Base-by-base conservation (phyloP, 306 rosid species). In the Sphenostylis stenocarpa region DNA sequence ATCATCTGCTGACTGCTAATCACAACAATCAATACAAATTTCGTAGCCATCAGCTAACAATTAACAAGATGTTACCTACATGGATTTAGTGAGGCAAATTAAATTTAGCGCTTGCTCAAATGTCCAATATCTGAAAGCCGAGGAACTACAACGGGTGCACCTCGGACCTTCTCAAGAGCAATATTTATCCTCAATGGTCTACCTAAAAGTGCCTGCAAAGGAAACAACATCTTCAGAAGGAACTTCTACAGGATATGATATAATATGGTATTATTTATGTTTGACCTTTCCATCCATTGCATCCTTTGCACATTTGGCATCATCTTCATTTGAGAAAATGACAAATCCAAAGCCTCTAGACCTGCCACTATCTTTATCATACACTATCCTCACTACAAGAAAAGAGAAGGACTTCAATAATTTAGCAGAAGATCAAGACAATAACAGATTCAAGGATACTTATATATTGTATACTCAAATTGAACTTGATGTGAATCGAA, bases 281-380 rank as follows among this genome's bases (percentile, higher is more conserved):
- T 76, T 82, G 24, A 90, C 98, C 92, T 92, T 94, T 77, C 98
- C 96, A 51, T 94, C 97, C 98, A 94, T 92, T 75, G 93, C 93
- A 72, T 92, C 88, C 86, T 89, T 94, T 1, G 98, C 98, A 83
- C 82, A 73, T 64, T 52, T 75, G 36, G 98, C 96, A 60, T 86
- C 84, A 67, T 88, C 88, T 81, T 83, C 95, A 57, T 81, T 85
- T 58, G 87, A 66, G 81, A 92, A 94, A 39, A 81, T 76, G 63
- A 94, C 96, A 82, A 94, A 94, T 23, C 98, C 97, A 63, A 90
- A 92, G 69, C 98, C 97, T 83, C 96, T 92, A 67, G 95, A 86
- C 78, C 98, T 85, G 13, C 98, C 97, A 11, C 89, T 86, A 83
- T 90, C 97, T 83, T 86, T 90, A 75, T 92, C 97, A 67, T 94